Evolutionary conservation across 1,139 yeast species (phyloP).

Genomic region (Hyphopichia pseudoburtonii): DNA sequence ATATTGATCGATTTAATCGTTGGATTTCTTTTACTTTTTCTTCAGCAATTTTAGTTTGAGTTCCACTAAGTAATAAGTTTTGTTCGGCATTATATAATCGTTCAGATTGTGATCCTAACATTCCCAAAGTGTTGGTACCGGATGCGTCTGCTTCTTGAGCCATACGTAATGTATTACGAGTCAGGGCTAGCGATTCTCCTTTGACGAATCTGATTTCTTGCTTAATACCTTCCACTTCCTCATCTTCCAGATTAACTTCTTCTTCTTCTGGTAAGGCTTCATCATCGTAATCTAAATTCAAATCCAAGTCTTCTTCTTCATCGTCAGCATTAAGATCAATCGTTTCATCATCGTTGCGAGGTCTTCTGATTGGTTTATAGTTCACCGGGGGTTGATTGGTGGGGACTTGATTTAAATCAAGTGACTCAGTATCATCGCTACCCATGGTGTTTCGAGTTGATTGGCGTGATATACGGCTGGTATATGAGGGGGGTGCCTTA

Average conservation of each 20-base stretch:
- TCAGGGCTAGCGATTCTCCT: slow-evolving; percentile 82
- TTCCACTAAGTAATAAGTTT: slow-evolving; percentile 71
- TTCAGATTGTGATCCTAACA: slow-evolving; percentile 91
- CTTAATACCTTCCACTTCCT: slow-evolving; percentile 86
- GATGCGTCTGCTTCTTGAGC: slow-evolving; percentile 92
- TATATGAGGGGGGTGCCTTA: slow-evolving; percentile 6
- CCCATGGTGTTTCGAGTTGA: slow-evolving; percentile 15
- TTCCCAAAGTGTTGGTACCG: slow-evolving; percentile 86
- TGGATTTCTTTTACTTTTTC: slow-evolving; percentile 80
- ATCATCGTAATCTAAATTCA: slow-evolving; percentile 44
- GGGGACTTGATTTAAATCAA: slow-evolving; percentile 45
- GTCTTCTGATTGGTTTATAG: slow-evolving; percentile 19
- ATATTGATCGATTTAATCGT: slow-evolving; percentile 76
- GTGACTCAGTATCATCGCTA: slow-evolving; percentile 37
- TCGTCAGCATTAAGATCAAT: slow-evolving; percentile 39
- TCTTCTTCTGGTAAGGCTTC: slow-evolving; percentile 47
- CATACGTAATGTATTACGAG: slow-evolving; percentile 82
- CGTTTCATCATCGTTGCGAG: slow-evolving; percentile 21
- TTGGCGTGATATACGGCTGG: slow-evolving; percentile 6
- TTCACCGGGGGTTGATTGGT: slow-evolving; percentile 21
- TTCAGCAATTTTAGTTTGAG: slow-evolving; percentile 81
- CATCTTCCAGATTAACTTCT: slow-evolving; percentile 61
- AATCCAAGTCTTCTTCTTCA: slow-evolving; percentile 42
- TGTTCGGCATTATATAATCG: slow-evolving; percentile 77
- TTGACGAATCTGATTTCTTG: slow-evolving; percentile 83